These are phyloP conservation scores for Eimeria necatrix DNA, from an alignment of 169 alveolate species.

Conservation along the genomic window DNA sequence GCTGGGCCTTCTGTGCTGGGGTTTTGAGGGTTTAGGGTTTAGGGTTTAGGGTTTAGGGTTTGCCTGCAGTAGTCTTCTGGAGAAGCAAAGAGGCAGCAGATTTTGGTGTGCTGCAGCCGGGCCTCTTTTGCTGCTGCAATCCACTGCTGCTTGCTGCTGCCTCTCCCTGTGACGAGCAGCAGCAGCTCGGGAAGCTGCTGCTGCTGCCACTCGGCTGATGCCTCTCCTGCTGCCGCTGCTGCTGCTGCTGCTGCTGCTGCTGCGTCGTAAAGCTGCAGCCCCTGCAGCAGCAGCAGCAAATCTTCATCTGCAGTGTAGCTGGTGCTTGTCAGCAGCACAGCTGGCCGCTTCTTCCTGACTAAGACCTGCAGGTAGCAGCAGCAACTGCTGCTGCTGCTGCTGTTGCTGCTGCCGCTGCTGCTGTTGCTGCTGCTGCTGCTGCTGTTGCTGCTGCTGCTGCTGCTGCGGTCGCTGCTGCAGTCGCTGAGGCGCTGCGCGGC, in stretches of 20 bases:
- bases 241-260: too few relatives aligned
- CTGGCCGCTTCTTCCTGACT: conserved; percentile 86
- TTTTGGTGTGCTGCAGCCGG: conserved; percentile 84
- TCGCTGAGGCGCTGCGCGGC: neutral
- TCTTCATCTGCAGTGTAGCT: conserved; percentile 96
- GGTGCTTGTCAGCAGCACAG: conserved; percentile 92
- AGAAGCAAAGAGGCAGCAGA: conserved; percentile 92
- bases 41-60: too few relatives aligned
- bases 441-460: conserved; percentile 10
- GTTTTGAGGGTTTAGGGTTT: too few relatives aligned
- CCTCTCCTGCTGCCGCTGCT: too few relatives aligned
- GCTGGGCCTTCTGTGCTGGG: too few relatives aligned
- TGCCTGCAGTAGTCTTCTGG: conserved; percentile 92
- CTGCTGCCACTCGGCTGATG: conserved; percentile 48
- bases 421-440: conserved; percentile 20
- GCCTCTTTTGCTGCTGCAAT: conserved; percentile 79
- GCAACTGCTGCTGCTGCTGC: neutral
- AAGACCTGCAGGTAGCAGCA: conserved; percentile 5
- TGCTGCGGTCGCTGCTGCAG: conserved; percentile 21
- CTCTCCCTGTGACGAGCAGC: conserved; percentile 93
- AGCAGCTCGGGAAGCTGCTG: conserved; percentile 82
- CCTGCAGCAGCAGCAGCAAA: conserved; percentile 84
- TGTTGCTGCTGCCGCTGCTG: conserved; percentile 26
- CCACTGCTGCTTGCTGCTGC: conserved; percentile 90
- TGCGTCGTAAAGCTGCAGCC: conserved; percentile 81